Base-by-base conservation (phyloP, 495 filamentous ascomycete species). In the Neurospora sp. region DNA sequence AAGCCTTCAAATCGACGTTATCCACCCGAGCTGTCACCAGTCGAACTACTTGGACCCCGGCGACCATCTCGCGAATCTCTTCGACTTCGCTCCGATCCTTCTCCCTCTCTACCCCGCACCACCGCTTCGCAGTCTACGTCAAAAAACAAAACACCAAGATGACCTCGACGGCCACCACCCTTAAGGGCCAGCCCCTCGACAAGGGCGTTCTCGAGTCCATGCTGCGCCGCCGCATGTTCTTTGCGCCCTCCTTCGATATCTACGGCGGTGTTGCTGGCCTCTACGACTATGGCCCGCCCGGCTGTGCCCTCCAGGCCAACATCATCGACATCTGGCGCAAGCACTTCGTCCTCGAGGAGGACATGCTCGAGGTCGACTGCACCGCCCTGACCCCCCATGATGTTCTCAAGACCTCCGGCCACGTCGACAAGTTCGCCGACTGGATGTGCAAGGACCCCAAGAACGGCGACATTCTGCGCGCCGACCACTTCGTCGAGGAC, bases 371-470 rank as follows among this genome's bases (percentile, higher is more conserved):
- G 84, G 89, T 96, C 46, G 93, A 96, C 81, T 94, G 92, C 81
- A 93, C 90, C 14, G 92, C 92, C 81, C 81, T 96, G 76, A 96
- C 93, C 71, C 96, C 96, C 31, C 87, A 93, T 74, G 93, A 95
- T 49, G 93, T 98, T 12, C 87, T 99, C 66, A 97, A 98, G 88
- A 98, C 96, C 35, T 93, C 91, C 79, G 96, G 96, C 74, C 96
- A 99, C 83, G 96, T 98, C 71, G 96, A 98, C 76, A 96, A 96
- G 82, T 99, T 98, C 81, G 92, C 94, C 77, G 96, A 98, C 82
- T 98, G 93, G 93, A 97, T 98, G 95, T 97, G 94, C 90, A 98
- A 98, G 83, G 96, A 99, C 82, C 94, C 94, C 71, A 96, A 97
- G 86, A 96, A 91, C 77, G 96, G 96, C 78, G 96, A 98, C 85